phyloP scores from a whole-genome alignment of 257 asterid species.

The Eustoma russellianum region DNA sequence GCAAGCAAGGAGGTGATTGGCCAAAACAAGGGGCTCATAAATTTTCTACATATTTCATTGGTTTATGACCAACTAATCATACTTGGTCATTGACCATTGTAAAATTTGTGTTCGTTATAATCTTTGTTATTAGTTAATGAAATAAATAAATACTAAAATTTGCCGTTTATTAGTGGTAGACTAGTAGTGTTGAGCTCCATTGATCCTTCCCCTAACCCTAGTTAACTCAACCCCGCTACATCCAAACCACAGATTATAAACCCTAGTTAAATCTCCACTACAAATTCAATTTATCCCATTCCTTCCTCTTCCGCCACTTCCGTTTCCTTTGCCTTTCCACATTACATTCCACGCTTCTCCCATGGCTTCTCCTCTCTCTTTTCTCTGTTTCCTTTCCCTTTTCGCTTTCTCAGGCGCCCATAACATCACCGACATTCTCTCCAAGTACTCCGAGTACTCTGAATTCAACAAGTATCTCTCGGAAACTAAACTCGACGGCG shows the following conservation, averaged over 20 bases:
- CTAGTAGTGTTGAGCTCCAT: too few relatives aligned
- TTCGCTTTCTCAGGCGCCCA: constrained; percentile 27
- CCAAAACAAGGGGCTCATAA: too few relatives aligned
- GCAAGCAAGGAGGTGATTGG: too few relatives aligned
- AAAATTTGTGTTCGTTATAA: too few relatives aligned
- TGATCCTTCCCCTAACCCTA: too few relatives aligned
- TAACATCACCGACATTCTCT: constrained; percentile 69
- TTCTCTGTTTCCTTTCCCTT: constrained; percentile 26
- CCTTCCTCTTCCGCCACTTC: too few relatives aligned
- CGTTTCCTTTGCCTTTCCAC: neutral
- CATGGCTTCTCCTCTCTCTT: constrained; percentile 33
- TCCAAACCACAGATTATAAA: neutral
- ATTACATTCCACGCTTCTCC: constrained; percentile 4
- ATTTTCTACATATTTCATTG: too few relatives aligned
- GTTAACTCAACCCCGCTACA: neutral
- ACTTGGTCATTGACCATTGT: too few relatives aligned
- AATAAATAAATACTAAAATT: too few relatives aligned
- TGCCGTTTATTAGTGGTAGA: too few relatives aligned
- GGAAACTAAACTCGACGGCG: constrained; percentile 89
- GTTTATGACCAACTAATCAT: too few relatives aligned
- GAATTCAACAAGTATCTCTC: constrained; percentile 56
- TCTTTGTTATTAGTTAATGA: too few relatives aligned
- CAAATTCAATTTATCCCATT: neutral
- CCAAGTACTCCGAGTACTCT: constrained; percentile 61
- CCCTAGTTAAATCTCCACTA: neutral